These are phyloP conservation scores for Aspergillus novoparasiticus DNA, from an alignment of 2,329 filamentous ascomycete species.

Conservation along the genomic window DNA sequence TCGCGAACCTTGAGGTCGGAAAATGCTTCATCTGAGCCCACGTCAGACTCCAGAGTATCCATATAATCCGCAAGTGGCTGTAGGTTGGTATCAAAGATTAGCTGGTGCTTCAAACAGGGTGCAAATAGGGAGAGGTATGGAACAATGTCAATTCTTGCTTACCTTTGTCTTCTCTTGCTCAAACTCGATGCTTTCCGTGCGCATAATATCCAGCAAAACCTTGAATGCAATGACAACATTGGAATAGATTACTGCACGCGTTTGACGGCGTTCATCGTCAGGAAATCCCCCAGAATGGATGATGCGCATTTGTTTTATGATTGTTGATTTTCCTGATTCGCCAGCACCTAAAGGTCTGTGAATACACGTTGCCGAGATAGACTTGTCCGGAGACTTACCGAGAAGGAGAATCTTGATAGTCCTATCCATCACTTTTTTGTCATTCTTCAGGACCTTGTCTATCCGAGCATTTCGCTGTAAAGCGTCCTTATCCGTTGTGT, in stretches of 20 bases:
- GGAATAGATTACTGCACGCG: slow-evolving; percentile 92
- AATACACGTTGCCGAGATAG: background rate
- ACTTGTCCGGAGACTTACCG: slow-evolving; percentile 59
- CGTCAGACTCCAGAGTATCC: slow-evolving; percentile 73
- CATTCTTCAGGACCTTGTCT: slow-evolving; percentile 79
- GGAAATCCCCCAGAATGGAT: slow-evolving; percentile 94
- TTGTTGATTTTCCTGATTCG: slow-evolving; percentile 94
- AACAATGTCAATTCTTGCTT: slow-evolving; percentile 33
- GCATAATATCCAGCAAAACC: slow-evolving; percentile 87
- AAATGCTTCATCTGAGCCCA: slow-evolving; percentile 78
- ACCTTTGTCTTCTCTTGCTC: slow-evolving; percentile 79
- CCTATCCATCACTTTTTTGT: slow-evolving; percentile 82
- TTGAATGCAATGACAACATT: slow-evolving; percentile 93
- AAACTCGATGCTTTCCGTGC: slow-evolving; percentile 77
- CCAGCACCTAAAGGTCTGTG: slow-evolving; percentile 69
- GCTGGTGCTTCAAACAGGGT: background rate
- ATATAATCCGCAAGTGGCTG: slow-evolving; percentile 79
- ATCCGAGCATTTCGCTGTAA: slow-evolving; percentile 64
- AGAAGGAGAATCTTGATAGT: slow-evolving; percentile 94
- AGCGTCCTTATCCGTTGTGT: slow-evolving; percentile 45
- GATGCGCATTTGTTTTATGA: slow-evolving; percentile 98
- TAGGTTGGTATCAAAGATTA: slow-evolving; percentile 14
- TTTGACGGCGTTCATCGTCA: slow-evolving; percentile 86
- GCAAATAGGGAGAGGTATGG: background rate
- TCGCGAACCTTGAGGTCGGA: slow-evolving; percentile 63